These are phyloP conservation scores for Fusarium sp. DNA, from an alignment of 2,329 filamentous ascomycete species.

Conservation along the genomic window DNA sequence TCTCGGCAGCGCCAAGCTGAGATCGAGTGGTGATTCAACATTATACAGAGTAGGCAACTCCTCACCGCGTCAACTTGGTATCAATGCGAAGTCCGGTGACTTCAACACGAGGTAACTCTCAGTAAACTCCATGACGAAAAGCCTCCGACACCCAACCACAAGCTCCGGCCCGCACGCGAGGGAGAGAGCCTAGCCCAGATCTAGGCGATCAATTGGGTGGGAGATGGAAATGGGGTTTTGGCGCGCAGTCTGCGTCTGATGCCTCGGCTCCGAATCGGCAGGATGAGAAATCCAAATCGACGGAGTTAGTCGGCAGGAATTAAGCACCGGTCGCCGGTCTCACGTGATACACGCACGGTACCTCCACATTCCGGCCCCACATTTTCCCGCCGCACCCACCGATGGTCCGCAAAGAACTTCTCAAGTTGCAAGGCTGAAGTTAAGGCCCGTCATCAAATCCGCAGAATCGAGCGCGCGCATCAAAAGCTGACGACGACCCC, in stretches of 20 bases:
- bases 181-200: neutral
- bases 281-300: neutral
- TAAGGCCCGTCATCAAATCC: constrained; percentile 16
- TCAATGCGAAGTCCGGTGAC: constrained; percentile 21
- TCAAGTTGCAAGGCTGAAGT: constrained; percentile 25
- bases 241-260: neutral
- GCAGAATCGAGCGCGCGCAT: neutral
- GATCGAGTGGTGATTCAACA: constrained; percentile 25
- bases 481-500: constrained; percentile 15
- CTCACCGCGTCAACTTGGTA: constrained; percentile 7
- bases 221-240: neutral
- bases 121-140: neutral
- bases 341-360: constrained; percentile 24
- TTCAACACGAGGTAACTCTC: constrained; percentile 10
- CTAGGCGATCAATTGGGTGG: neutral
- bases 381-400: constrained; percentile 16
- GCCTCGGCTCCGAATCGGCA: constrained; percentile 37
- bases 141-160: neutral
- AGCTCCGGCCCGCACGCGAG: neutral
- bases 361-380: constrained; percentile 25
- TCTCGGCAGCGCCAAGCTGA: neutral
- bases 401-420: constrained; percentile 30
- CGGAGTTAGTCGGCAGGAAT: constrained; percentile 45
- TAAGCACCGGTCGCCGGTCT: constrained; percentile 24
- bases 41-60: neutral